phyloP scores from a whole-genome alignment of 768 basidiomycete genomes.

The Tylopilus sp. region DNA sequence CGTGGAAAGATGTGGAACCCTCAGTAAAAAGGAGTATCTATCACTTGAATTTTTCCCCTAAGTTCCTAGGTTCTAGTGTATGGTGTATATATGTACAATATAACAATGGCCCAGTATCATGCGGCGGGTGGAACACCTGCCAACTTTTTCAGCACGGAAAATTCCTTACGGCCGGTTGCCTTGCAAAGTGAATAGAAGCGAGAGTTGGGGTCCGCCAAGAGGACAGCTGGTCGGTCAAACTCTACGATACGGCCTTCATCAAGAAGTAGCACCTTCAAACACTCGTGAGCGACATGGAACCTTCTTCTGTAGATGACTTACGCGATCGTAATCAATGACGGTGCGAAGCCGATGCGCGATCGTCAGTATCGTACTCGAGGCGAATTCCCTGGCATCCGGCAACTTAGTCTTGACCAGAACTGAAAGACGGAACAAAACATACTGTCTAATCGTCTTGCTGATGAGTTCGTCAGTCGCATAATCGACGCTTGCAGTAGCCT shows the following conservation, averaged over 20 bases:
- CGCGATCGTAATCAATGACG: conserved; percentile 82
- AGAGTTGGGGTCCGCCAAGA: conserved; percentile 55
- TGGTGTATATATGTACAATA: conserved; percentile 14
- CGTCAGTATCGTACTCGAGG: conserved; percentile 76
- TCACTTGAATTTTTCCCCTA: too few species aligned
- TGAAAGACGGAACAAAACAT: conserved; percentile 24
- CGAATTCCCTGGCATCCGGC: conserved; percentile 54
- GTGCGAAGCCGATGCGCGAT: conserved; percentile 79
- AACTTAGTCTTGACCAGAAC: neutral
- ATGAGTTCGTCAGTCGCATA: conserved; percentile 90
- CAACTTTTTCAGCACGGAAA: conserved; percentile 64
- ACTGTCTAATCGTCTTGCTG: conserved; percentile 78
- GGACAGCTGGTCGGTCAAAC: conserved; percentile 60
- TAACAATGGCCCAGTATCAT: neutral
- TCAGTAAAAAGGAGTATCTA: conserved; percentile 6
- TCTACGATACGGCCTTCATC: conserved; percentile 78
- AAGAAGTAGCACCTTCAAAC: conserved; percentile 63
- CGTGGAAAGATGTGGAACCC: conserved; percentile 75
- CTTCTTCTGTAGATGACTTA: conserved; percentile 33
- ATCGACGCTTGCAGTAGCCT: conserved; percentile 77
- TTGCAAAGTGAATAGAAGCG: conserved; percentile 68
- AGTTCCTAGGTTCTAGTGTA: neutral
- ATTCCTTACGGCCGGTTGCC: conserved; percentile 71
- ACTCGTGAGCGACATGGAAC: conserved; percentile 10
- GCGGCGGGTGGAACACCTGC: conserved; percentile 36